Conservation (phyloP, 2,329 filamentous ascomycete genomes). For the Monilinia fructigena region DNA sequence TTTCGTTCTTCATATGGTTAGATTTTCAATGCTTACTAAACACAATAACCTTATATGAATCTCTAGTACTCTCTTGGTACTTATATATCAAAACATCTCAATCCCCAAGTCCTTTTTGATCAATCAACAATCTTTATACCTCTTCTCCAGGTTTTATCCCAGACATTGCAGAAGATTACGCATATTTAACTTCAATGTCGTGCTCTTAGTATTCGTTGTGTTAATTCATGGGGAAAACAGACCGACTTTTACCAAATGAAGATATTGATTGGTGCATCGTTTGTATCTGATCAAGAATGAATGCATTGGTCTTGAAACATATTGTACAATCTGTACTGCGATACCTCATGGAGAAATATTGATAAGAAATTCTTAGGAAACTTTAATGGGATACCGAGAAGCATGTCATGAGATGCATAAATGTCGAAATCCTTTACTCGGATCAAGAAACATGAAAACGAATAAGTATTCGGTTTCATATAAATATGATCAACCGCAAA, state of each 20-base stretch:
- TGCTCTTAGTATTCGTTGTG: neutral
- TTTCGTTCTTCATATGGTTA: too few species aligned
- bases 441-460: neutral
- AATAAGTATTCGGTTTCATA: neutral
- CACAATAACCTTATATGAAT: too few species aligned
- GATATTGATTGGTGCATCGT: neutral
- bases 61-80: too few species aligned
- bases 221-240: slow-evolving; percentile 1
- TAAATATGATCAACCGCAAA: neutral
- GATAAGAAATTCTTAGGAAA: too few species aligned
- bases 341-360: neutral
- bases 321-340: too few species aligned
- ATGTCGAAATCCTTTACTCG: neutral
- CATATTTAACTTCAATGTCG: slow-evolving; percentile 11
- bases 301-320: neutral
- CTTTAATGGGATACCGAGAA: neutral
- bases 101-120: too few species aligned
- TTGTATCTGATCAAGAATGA: neutral
- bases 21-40: too few species aligned
- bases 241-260: neutral
- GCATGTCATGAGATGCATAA: neutral
- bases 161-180: neutral
- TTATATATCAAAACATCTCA: too few species aligned
- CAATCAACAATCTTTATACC: too few species aligned
- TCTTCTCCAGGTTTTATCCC: neutral